A percentile compares a stretch with the other conserved stretches of the same genome.
Conservation (phyloP, 2,329 filamentous ascomycete species). For the Periglandula ipomoeae region DNA sequence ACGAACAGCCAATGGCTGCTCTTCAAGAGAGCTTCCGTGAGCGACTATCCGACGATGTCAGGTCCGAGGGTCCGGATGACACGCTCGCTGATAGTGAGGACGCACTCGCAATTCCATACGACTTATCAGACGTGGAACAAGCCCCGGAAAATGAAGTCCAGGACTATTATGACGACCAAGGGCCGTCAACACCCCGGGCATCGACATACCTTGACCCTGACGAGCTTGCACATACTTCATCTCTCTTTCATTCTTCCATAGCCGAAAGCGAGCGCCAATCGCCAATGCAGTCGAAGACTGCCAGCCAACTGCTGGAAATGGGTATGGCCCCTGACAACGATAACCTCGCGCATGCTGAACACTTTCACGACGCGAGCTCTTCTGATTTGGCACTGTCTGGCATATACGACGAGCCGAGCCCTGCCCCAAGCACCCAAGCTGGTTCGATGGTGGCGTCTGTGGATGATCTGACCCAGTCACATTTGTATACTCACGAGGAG, state of each 20-base stretch:
- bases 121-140: constrained; percentile 23
- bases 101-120: constrained; percentile 48
- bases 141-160: constrained; percentile 26
- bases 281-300: constrained; percentile 5
- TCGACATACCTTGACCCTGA: constrained; percentile 33
- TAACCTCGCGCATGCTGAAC: neutral
- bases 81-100: constrained; percentile 42
- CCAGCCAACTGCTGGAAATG: constrained; percentile 7
- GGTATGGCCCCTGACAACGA: neutral
- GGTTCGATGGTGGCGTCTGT: constrained; percentile 8
- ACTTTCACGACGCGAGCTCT: neutral
- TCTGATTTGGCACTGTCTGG: neutral
- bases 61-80: constrained; percentile 14
- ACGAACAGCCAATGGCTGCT: constrained; percentile 16
- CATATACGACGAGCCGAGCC: neutral
- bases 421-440: neutral
- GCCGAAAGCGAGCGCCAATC: constrained; percentile 10
- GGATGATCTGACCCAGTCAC: constrained; percentile 54
- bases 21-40: constrained; percentile 18
- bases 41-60: constrained; percentile 14
- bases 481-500: constrained; percentile 68
- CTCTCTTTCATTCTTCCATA: constrained; percentile 20
- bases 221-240: neutral
- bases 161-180: constrained; percentile 26
- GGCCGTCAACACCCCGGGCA: constrained; percentile 44